Evolutionary conservation across 805 yeast species (phyloP).

Genomic region (Wickerhamiella dianesei): DNA sequence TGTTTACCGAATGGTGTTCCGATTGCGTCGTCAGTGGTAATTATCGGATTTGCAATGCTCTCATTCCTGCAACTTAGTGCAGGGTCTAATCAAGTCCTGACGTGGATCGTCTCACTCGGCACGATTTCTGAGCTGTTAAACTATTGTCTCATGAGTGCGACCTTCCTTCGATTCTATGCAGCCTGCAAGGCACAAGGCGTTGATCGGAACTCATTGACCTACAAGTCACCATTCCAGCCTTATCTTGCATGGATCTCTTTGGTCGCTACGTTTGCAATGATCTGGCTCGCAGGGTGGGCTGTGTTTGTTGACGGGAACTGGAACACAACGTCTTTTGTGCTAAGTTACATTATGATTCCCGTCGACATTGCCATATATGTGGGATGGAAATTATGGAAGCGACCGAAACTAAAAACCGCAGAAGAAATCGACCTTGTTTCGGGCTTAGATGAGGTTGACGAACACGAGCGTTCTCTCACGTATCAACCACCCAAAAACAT

Average conservation of each 20-base stretch:
- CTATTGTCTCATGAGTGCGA: conserved; percentile 42
- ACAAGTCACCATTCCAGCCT: conserved; percentile 47
- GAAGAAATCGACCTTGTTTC: conserved; percentile 39
- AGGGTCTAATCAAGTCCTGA: conserved; percentile 47
- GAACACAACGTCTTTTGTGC: conserved; percentile 48
- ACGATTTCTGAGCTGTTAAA: conserved; percentile 57
- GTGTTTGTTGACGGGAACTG: conserved; percentile 58
- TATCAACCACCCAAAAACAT: conserved; percentile 31
- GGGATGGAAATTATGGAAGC: conserved; percentile 39
- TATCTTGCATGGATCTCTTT: conserved; percentile 40
- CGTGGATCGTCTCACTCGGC: conserved; percentile 59
- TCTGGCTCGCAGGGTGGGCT: conserved; percentile 51
- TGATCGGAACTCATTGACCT: conserved; percentile 35
- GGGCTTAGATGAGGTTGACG: conserved; percentile 45
- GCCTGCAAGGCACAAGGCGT: conserved; percentile 44
- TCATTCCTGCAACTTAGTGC: conserved; percentile 52
- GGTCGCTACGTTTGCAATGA: conserved; percentile 35
- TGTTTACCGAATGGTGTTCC: conserved; percentile 64
- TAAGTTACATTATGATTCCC: conserved; percentile 60
- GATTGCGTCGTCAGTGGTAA: conserved; percentile 37
- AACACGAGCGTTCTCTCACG: conserved; percentile 32
- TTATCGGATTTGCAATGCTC: conserved; percentile 44
- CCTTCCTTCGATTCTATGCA: conserved; percentile 48
- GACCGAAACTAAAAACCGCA: conserved; percentile 34
- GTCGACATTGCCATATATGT: conserved; percentile 36